Percentiles rank a stretch among this genome's conserved stretches.
Evolutionary conservation across 2,329 filamentous ascomycete species (phyloP).

Genomic region (Furcasterigmium sp.): DNA sequence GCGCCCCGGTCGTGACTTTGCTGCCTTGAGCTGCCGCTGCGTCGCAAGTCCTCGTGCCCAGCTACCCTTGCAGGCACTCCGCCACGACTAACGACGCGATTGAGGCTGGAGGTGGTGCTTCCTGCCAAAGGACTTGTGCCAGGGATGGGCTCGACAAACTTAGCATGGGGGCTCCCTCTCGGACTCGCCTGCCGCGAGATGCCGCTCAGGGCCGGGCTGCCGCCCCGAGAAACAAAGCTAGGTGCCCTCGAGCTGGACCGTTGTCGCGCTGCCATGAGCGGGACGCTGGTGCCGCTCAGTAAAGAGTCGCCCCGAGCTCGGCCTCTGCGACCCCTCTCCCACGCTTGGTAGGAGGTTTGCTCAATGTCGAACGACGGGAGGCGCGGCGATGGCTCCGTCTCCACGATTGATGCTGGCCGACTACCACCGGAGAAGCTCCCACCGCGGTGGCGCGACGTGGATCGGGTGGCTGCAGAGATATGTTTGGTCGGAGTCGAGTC

Average conservation of each 20-base stretch:
- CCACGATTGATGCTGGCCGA: constrained; percentile 31
- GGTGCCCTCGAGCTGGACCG: constrained; percentile 1
- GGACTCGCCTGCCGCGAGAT: not conserved
- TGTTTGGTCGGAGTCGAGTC: constrained; percentile 2
- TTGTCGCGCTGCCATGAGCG: not conserved
- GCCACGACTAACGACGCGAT: too few relatives aligned
- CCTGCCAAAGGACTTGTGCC: too few relatives aligned
- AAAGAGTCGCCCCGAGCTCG: constrained; percentile 1
- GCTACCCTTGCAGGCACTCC: too few relatives aligned
- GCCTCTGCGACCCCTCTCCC: constrained; percentile 13
- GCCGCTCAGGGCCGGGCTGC: not conserved
- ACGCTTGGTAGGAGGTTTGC: constrained; percentile 21
- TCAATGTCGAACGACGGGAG: constrained; percentile 21
- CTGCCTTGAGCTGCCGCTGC: too few relatives aligned
- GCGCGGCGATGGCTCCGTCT: constrained; percentile 38
- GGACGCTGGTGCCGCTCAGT: constrained; percentile 4
- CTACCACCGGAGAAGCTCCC: constrained; percentile 18
- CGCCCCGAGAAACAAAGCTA: constrained; percentile 2
- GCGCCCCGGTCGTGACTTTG: too few relatives aligned
- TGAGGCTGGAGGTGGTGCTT: too few relatives aligned
- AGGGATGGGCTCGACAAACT: too few relatives aligned
- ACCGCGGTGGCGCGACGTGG: constrained; percentile 11
- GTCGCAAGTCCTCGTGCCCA: too few relatives aligned
- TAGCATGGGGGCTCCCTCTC: constrained; percentile 1
- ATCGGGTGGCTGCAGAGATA: too few relatives aligned